Percentiles rank a stretch among this genome's conserved stretches.
phyloP scores from a whole-genome alignment of 176 grass and related monocot genomes.

The Carex kokanica region DNA sequence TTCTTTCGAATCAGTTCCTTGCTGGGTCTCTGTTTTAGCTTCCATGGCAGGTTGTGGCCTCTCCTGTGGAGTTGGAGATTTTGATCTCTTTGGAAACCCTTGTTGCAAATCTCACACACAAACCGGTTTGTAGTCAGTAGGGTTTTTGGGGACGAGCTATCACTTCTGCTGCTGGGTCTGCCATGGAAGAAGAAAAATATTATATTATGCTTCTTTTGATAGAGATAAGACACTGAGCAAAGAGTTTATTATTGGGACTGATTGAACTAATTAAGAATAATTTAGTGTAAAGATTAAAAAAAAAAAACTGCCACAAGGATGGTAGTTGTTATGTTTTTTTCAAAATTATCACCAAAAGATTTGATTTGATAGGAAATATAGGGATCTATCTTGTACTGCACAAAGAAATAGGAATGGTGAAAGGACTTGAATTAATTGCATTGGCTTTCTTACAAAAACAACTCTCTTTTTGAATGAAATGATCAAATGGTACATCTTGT shows the following conservation, averaged over 20 bases:
- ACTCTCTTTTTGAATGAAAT: background rate
- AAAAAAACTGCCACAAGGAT: background rate
- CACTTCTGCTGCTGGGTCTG: constrained; percentile 90
- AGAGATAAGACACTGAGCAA: background rate
- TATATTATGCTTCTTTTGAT: background rate
- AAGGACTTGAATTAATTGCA: background rate
- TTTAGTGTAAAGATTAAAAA: background rate
- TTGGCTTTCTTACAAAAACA: background rate
- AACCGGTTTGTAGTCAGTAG: constrained; percentile 97
- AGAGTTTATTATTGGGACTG: background rate
- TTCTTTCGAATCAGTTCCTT: constrained; percentile 52
- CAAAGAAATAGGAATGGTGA: background rate
- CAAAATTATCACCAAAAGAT: background rate
- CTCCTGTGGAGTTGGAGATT: constrained; percentile 97
- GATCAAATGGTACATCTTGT: background rate
- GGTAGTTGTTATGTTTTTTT: background rate
- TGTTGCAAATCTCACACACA: constrained; percentile 92
- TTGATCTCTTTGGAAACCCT: constrained; percentile 96
- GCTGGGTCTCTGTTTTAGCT: constrained; percentile 71
- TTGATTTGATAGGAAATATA: constrained; percentile 19
- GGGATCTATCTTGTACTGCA: background rate
- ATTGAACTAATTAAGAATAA: background rate
- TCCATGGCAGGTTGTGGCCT: constrained; percentile 99
- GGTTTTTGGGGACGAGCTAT: constrained; percentile 84
- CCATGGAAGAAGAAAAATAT: background rate